phyloP scores from a whole-genome alignment of 2,329 filamentous ascomycete species.

The Fusarium subglutinans region DNA sequence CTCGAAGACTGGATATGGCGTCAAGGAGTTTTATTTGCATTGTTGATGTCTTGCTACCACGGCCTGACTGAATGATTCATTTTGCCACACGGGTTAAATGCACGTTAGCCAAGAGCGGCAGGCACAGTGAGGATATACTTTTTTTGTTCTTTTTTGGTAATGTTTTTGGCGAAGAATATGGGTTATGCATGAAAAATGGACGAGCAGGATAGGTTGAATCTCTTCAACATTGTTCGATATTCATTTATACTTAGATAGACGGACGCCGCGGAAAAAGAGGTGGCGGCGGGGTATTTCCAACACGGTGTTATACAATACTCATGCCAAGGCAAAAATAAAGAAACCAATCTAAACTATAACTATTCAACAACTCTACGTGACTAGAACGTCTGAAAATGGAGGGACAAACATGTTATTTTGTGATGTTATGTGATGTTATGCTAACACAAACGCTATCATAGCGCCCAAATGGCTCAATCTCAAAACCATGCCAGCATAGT shows the following conservation, averaged over 20 bases:
- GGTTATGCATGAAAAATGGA: conserved; percentile 13
- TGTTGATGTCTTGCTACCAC: conserved; percentile 3
- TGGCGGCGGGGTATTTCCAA: conserved; percentile 4
- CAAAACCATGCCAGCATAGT: conserved; percentile 38
- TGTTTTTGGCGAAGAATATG: background rate
- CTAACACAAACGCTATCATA: conserved; percentile 1
- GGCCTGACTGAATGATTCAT: background rate
- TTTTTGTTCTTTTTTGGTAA: conserved; percentile 11
- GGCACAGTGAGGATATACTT: background rate
- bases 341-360: background rate
- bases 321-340: conserved; percentile 2
- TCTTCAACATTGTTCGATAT: background rate
- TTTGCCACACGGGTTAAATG: background rate
- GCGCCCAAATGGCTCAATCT: background rate
- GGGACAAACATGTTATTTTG: background rate
- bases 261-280: conserved; percentile 9
- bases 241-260: conserved; percentile 19
- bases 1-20: conserved; percentile 25
- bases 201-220: background rate
- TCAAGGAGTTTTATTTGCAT: conserved; percentile 16
- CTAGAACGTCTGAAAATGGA: background rate
- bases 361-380: background rate
- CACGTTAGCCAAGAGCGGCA: background rate
- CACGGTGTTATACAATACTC: conserved; percentile 4
- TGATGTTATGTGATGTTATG: background rate